These are phyloP conservation scores for Xeromyces bisporus DNA, from an alignment of 495 filamentous ascomycete genomes.

Conservation along the genomic window DNA sequence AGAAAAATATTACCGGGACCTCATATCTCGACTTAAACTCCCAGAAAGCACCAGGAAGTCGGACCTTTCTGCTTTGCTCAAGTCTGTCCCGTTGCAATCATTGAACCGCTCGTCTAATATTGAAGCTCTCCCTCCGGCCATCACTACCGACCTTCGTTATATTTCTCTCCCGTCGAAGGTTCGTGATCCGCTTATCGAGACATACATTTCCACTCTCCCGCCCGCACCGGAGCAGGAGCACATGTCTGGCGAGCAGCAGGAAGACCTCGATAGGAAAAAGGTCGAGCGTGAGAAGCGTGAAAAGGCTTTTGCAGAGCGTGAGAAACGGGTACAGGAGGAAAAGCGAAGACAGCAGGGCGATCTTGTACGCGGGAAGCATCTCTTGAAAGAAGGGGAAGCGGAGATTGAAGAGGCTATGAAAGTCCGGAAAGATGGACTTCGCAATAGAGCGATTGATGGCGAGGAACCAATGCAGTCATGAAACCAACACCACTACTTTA, in stretches of 20 bases:
- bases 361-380: slow-evolving; percentile 45
- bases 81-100: slow-evolving; percentile 41
- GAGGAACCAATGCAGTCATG: too few species aligned
- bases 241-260: slow-evolving; percentile 37
- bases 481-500: too few species aligned
- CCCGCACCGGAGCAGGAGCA: slow-evolving; percentile 43
- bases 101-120: slow-evolving; percentile 51
- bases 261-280: slow-evolving; percentile 41
- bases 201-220: slow-evolving; percentile 56
- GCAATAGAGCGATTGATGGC: too few species aligned
- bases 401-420: slow-evolving; percentile 69
- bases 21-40: slow-evolving; percentile 62
- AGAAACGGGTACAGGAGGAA: slow-evolving; percentile 56
- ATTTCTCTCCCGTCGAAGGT: slow-evolving; percentile 54
- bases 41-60: slow-evolving; percentile 57
- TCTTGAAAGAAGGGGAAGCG: slow-evolving; percentile 56
- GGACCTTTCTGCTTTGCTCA: slow-evolving; percentile 64
- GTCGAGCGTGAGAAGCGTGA: slow-evolving; percentile 52
- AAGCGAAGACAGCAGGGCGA: slow-evolving; percentile 51
- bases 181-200: slow-evolving; percentile 58
- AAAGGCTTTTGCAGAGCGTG: slow-evolving; percentile 56
- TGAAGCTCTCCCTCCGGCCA: slow-evolving; percentile 44
- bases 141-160: slow-evolving; percentile 66
- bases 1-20: slow-evolving; percentile 81
- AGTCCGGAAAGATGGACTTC: slow-evolving; percentile 52